Evolutionary conservation across 164 flowering plant genomes (phyloP), one percentile per base, ranked within the genome.

Genomic region (Litsea cubeba): DNA sequence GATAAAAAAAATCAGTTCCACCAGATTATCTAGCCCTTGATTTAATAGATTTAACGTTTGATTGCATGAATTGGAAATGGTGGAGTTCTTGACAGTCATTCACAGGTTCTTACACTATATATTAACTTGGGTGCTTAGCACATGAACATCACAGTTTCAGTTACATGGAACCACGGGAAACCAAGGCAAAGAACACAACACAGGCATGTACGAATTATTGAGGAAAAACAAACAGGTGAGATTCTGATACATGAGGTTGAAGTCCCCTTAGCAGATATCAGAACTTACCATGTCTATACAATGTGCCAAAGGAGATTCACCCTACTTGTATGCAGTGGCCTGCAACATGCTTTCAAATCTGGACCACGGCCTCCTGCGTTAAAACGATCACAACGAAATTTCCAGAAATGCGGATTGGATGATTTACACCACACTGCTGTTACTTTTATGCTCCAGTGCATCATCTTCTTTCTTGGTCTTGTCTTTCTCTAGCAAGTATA

Each of bases 381-480:
- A 40, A 14, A 54, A 20, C 2, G 17, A 15, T 54, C 60, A 54
- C 60, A 17, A 54, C n/a, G 20, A 3, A 15, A 54, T 20, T 54
- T 63, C 24, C 0, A 22, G 28, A 20, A 11, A n/a, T 1, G 28
- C 14, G 0, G 3, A n/a, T 22, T 24, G 22, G 23, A 5, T 24
- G 12, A 35, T 46, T 63, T 49, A 62, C 40, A 62, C 60, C 2
- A 65, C 32, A 26, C n/a, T 4, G 25, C 65, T 67, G 26, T 22
- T 32, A 2, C 7, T 65, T 66, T 51, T 22, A 3, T 72, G 79
- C 65, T 79, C 84, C 10, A 74, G 69, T 23, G 77, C 76, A 15
- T 20, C 20, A 50, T 90, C 86, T 7, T 63, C 51, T 69, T 40
- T 82, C 81, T 74, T 82, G 60, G 74, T 69, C 68, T 80, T 80